Evolutionary conservation across 2,329 filamentous ascomycete species (phyloP), one percentile per base, ranked within the genome.

Genomic region (Rasamsonia emersonii): DNA sequence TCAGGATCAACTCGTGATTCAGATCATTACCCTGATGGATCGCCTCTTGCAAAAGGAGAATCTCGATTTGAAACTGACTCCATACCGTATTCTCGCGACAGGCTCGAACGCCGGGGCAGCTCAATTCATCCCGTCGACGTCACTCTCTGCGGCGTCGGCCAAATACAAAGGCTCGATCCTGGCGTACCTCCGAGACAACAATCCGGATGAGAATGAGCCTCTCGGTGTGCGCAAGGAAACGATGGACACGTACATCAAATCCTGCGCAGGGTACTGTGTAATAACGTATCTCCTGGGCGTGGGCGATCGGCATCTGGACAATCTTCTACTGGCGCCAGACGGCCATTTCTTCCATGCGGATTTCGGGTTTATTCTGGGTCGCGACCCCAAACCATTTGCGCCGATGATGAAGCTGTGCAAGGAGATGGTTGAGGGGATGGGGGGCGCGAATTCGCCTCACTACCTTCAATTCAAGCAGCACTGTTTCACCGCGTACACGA

Each of bases 361-460:
- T 58, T 98, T 98, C 50, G 91, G 93, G 24, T 98, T 93, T 60
- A 98, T 98, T 40, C 79, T 98, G 1, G 91, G 91, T 11, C 83
- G 91, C 24, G 91, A 98, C 46, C 91, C 91, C 0, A 98, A 98
- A 53, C 91, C 91, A 0, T 96, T 98, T 53, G 89, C 91, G 0
- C 91, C 91, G 0, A 78, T 89, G 32, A 94, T 98, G 80, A 98
- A 98, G 59, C 75, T 98, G 6, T 89, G 82, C 52, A 89, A 88
- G 47, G 89, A 98, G 53, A 98, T 98, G 91, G 85, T 96, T 3
- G 91, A 98, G 50, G 91, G 88, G 41, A 95, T 98, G 86, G 93
- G 93, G 24, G 91, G 91, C 9, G 72, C 79, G 5, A 71, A 73
- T 19, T 86, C 82, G 3, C 75, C 83, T 14, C 80, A 93, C 40